Conservation (phyloP, 2,329 filamentous ascomycete species). For the Thermoascus crustaceus region DNA sequence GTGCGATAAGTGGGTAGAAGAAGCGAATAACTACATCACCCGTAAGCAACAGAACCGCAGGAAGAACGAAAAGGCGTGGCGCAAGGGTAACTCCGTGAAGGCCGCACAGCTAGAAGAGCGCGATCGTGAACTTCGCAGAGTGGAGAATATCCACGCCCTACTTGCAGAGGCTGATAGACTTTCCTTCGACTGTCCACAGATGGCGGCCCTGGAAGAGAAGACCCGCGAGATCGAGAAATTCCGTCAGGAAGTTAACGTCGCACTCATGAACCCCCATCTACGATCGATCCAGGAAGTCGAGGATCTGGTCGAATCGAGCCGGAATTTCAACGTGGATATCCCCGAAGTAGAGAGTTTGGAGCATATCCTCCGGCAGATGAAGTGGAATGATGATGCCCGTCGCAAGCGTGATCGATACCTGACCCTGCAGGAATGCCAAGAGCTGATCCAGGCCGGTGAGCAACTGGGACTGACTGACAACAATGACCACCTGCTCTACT, state of each 20-base stretch:
- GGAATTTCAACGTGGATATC: slow-evolving; percentile 82
- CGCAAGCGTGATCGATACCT: slow-evolving; percentile 58
- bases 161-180: slow-evolving; percentile 76
- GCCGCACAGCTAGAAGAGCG: slow-evolving; percentile 76
- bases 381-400: slow-evolving; percentile 76
- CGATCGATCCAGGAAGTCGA: slow-evolving; percentile 69
- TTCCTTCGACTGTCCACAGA: slow-evolving; percentile 89
- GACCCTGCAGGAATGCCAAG: slow-evolving; percentile 67
- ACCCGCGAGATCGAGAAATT: slow-evolving; percentile 78
- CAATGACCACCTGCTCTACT: slow-evolving; percentile 70
- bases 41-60: slow-evolving; percentile 96
- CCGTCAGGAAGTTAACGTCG: slow-evolving; percentile 63
- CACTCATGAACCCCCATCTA: slow-evolving; percentile 57
- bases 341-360: slow-evolving; percentile 79
- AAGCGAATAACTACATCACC: slow-evolving; percentile 91
- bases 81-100: slow-evolving; percentile 60
- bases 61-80: slow-evolving; percentile 85
- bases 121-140: slow-evolving; percentile 74
- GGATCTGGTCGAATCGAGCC: slow-evolving; percentile 81
- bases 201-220: slow-evolving; percentile 74
- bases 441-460: slow-evolving; percentile 68
- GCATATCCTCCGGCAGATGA: slow-evolving; percentile 71
- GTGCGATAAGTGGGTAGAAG: slow-evolving; percentile 96
- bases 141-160: slow-evolving; percentile 79
- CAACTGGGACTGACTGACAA: slow-evolving; percentile 70